Conservation (phyloP, 2,329 filamentous ascomycete species). For the Paramyrothecium sp. region DNA sequence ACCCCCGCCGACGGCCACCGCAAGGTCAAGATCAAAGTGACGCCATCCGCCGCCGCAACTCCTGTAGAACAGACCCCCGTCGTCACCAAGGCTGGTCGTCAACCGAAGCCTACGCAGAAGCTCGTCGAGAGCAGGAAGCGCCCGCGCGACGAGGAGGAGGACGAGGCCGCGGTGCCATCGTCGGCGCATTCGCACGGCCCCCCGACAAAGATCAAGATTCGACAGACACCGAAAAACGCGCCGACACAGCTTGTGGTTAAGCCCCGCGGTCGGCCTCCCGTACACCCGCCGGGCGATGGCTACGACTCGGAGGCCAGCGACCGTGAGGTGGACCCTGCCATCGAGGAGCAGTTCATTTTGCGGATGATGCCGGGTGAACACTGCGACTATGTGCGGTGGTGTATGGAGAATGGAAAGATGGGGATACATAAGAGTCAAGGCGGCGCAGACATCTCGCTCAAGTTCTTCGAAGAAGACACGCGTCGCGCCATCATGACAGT, state of each 20-base stretch:
- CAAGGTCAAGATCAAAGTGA: constrained; percentile 42
- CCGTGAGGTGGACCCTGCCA: constrained; percentile 79
- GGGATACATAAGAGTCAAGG: constrained; percentile 62
- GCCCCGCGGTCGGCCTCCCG: constrained; percentile 65
- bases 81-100: constrained; percentile 60
- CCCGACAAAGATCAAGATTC: constrained; percentile 55
- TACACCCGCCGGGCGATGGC: constrained; percentile 76
- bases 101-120: constrained; percentile 59
- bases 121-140: constrained; percentile 60
- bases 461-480: constrained; percentile 73
- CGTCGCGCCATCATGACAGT: constrained; percentile 72
- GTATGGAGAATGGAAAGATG: constrained; percentile 75
- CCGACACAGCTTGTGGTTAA: constrained; percentile 49
- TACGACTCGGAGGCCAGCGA: constrained; percentile 97
- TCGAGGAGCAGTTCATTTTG: constrained; percentile 86
- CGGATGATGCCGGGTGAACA: constrained; percentile 86
- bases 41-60: constrained; percentile 35
- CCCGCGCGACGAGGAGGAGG: constrained; percentile 52
- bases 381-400: constrained; percentile 76
- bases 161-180: constrained; percentile 32
- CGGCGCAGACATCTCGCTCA: constrained; percentile 76
- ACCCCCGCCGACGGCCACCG: constrained; percentile 30
- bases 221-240: constrained; percentile 33
- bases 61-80: constrained; percentile 29
- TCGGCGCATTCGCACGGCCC: constrained; percentile 20